These are phyloP conservation scores for Chlamydomonas incerta DNA, from an alignment of 139 green algal species.

Conservation along the genomic window DNA sequence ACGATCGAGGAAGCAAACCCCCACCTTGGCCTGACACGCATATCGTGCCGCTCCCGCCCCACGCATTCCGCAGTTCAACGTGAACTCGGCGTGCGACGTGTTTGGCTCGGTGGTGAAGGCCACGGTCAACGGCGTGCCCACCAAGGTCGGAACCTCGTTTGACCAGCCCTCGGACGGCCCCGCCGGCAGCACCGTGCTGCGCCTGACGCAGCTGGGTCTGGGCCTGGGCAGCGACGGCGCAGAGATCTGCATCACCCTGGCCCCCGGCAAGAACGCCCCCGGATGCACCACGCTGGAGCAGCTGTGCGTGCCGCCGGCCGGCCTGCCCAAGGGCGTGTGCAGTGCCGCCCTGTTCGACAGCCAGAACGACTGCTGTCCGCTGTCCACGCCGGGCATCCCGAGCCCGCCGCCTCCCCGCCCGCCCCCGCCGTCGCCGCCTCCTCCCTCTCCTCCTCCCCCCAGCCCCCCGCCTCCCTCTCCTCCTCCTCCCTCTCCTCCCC, in stretches of 20 bases:
- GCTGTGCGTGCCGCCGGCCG: neutral
- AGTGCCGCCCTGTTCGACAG: neutral
- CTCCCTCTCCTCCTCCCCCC: neutral
- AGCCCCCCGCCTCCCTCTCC: neutral
- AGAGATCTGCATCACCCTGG: neutral
- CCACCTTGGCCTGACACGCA: no score
- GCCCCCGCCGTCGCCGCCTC: neutral
- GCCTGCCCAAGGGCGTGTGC: neutral
- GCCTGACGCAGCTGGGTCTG: conserved; percentile 1
- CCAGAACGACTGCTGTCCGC: neutral
- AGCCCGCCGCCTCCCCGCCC: neutral
- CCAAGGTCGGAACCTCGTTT: neutral
- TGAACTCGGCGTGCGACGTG: neutral
- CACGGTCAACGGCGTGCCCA: neutral
- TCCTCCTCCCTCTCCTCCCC: neutral
- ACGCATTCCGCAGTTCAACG: neutral
- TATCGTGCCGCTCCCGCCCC: no score
- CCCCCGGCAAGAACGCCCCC: neutral
- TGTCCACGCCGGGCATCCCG: neutral
- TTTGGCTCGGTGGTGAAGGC: neutral
- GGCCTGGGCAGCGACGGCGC: neutral
- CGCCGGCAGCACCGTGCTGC: neutral
- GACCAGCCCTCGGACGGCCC: neutral
- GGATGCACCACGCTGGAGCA: neutral
- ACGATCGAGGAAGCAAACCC: no score